Evolutionary conservation across 768 basidiomycete species (phyloP).

Genomic region (Pilatotrama ljubarskyi): DNA sequence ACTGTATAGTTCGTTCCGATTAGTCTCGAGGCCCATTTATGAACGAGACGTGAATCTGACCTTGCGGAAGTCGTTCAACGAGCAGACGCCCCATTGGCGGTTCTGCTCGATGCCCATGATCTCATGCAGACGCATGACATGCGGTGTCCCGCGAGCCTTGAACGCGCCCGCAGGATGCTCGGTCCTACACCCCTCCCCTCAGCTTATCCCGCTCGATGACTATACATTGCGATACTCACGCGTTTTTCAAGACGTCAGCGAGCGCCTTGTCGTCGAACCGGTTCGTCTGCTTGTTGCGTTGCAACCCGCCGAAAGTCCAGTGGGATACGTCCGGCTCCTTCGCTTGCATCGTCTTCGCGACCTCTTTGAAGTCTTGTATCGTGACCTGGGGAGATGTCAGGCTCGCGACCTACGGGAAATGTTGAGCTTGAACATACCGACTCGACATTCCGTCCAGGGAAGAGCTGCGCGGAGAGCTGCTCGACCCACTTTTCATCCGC

Average conservation of each 20-base stretch:
- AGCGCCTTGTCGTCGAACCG: conserved; percentile 71
- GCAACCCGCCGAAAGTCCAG: conserved; percentile 70
- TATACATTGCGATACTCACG: conserved; percentile 49
- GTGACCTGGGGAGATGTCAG: conserved; percentile 35
- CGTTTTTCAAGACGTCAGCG: conserved; percentile 62
- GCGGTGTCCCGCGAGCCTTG: conserved; percentile 73
- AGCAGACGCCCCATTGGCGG: conserved; percentile 78
- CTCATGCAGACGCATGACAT: conserved; percentile 71
- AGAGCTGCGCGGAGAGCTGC: conserved; percentile 49
- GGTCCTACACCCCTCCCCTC: conserved; percentile 44
- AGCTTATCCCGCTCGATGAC: background rate
- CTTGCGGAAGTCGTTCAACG: conserved; percentile 81
- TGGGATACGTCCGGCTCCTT: conserved; percentile 48
- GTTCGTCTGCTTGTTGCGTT: conserved; percentile 55
- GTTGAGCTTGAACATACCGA: conserved; percentile 19
- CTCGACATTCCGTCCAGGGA: conserved; percentile 53
- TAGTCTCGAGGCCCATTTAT: too few relatives aligned
- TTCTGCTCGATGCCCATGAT: conserved; percentile 83
- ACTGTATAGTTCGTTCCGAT: conserved; percentile 40
- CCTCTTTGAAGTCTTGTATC: conserved; percentile 50
- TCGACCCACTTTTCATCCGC: conserved; percentile 73
- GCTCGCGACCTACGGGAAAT: background rate
- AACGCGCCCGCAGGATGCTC: conserved; percentile 73
- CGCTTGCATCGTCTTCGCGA: conserved; percentile 40
- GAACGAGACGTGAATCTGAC: conserved; percentile 31